Conservation (phyloP, 2,329 filamentous ascomycete species). For the Aspergillus piperis region DNA sequence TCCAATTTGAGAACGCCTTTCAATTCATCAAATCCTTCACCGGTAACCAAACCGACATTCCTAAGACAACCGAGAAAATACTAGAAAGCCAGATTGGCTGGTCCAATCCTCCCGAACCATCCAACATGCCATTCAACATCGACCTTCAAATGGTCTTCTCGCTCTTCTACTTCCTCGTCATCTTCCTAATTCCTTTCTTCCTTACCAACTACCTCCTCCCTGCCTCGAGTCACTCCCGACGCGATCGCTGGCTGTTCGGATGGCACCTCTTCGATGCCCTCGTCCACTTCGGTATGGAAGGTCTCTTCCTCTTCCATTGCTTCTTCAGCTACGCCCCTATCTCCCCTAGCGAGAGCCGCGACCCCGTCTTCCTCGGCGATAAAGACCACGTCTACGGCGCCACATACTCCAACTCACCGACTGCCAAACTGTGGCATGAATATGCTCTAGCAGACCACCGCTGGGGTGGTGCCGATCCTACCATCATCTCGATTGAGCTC, state of each 20-base stretch:
- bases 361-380: constrained; percentile 56
- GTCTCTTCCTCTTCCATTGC: constrained; percentile 88
- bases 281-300: constrained; percentile 89
- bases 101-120: constrained; percentile 1
- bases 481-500: constrained; percentile 61
- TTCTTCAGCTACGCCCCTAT: constrained; percentile 69
- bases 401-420: constrained; percentile 56
- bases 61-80: background rate
- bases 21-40: background rate
- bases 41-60: background rate
- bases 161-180: constrained; percentile 57
- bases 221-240: constrained; percentile 47
- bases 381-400: constrained; percentile 60
- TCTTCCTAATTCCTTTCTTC: constrained; percentile 54
- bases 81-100: background rate
- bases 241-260: constrained; percentile 77
- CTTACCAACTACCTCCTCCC: constrained; percentile 56
- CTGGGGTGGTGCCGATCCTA: constrained; percentile 62
- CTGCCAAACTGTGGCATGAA: constrained; percentile 63
- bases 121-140: constrained; percentile 37
- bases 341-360: constrained; percentile 34
- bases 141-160: constrained; percentile 48
- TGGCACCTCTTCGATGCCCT: constrained; percentile 95
- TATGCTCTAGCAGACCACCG: constrained; percentile 65
- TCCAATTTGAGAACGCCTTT: background rate